Evolutionary conservation across 208 protist species (phyloP), one percentile per base, ranked within the genome.

Genomic region (Trypanosomatidae sp.): DNA sequence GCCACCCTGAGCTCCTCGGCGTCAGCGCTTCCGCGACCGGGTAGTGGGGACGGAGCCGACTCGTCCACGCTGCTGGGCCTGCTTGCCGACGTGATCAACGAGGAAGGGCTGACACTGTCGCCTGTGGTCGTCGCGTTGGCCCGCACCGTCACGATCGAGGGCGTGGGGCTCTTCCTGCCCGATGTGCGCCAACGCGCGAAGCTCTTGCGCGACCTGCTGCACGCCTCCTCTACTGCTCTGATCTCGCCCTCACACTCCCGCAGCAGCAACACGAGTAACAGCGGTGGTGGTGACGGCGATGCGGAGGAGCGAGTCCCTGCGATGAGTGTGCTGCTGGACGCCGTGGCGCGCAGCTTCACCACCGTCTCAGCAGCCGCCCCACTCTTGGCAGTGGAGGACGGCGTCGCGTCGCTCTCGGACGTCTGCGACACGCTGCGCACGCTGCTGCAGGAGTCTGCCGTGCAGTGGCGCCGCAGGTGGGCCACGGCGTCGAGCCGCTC

Each of bases 131-230:
- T 83, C 46, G 19, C 66, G 8, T 70, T 92, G 19, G 90, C 90
- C 0, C 76, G 79, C 28, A 73, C 79, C 36, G 85, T 88, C 22
- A 76, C 93, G 4, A 62, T 82, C 22, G 87, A 95, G 58, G 90
- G 90, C 25, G 85, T 97, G 22, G 85, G 84, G 33, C 82, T 97
- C 55, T 95, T 97, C 60, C 77, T 97, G 60, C 89, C 90, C 5
- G 83, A 78, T 47, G 86, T 88, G 36, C 68, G 69, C 9, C 70
- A 85, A 28, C 87, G 92, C 0, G 89, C 85, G n/a, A 65, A 65
- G 53, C 71, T 97, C 28, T 71, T 95, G 71, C 77, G 83, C 4
- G 90, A 95, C n/a, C 71, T 91, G 69, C 82, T 97, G 47, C 47
- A 44, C 65, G 65, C 76, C 28, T 72, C 76, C 53, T 71, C 60